These are phyloP conservation scores for Colletotrichum sp. DNA, from an alignment of 2,329 filamentous ascomycete genomes.

Conservation along the genomic window DNA sequence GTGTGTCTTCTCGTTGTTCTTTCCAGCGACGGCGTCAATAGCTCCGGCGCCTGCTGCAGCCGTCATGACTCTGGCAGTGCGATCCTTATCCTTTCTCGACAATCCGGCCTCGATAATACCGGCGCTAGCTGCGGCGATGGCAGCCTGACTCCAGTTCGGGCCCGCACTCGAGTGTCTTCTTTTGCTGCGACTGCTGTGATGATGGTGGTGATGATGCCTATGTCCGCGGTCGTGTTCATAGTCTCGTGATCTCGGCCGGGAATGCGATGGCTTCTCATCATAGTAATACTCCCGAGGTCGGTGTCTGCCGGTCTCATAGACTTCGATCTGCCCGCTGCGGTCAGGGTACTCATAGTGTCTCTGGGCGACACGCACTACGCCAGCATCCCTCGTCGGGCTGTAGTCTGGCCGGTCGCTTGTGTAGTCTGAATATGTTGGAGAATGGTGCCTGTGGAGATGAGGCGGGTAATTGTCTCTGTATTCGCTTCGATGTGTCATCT, in stretches of 20 bases:
- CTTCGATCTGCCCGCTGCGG: not conserved
- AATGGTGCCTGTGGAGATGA: not conserved
- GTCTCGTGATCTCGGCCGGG: not conserved
- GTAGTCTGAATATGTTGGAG: not conserved
- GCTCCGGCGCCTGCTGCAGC: constrained; percentile 8
- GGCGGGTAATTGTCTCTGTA: not conserved
- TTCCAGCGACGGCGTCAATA: not conserved
- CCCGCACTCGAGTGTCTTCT: not conserved
- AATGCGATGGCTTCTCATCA: not conserved
- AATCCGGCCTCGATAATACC: constrained; percentile 6
- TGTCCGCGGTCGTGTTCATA: not conserved
- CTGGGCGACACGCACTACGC: not conserved
- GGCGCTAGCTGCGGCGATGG: constrained; percentile 7
- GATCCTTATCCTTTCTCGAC: constrained; percentile 3
- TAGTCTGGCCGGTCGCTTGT: not conserved
- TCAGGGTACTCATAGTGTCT: not conserved
- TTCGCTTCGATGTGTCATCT: not conserved
- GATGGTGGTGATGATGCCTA: not conserved
- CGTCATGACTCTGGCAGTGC: not conserved
- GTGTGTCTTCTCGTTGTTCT: not conserved
- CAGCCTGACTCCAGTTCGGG: not conserved
- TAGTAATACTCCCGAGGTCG: not conserved
- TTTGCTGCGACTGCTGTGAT: not conserved
- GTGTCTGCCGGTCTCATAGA: not conserved
- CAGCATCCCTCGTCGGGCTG: not conserved